Conservation (phyloP, 73 alveolate species). For the Tetrahymena borealis region DNA sequence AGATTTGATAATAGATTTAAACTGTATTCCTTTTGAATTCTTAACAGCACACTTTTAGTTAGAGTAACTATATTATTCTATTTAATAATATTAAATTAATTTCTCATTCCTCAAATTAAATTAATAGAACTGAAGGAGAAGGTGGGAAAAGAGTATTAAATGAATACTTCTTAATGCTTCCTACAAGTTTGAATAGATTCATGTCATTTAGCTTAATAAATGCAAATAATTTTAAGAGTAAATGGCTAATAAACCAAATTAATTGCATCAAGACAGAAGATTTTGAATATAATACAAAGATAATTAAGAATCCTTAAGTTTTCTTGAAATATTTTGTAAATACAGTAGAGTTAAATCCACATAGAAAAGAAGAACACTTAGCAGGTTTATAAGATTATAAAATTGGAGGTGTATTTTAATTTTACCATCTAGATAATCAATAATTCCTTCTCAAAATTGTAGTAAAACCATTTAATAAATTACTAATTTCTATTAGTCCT, state of each 20-base stretch:
- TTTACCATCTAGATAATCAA: not conserved
- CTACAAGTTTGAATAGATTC: not conserved
- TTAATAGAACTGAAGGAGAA: not conserved
- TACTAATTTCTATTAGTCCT: not conserved
- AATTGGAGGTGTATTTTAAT: not conserved
- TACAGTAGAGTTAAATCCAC: not conserved
- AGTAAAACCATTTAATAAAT: not conserved
- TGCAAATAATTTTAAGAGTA: not conserved
- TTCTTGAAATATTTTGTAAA: not conserved
- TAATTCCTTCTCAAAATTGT: not conserved
- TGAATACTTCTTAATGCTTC: not conserved
- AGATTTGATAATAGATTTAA: not conserved
- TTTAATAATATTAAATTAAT: not conserved
- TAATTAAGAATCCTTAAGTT: not conserved
- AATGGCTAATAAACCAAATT: not conserved
- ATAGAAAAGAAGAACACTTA: not conserved
- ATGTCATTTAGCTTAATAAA: not conserved
- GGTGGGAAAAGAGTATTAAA: not conserved
- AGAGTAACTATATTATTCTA: not conserved
- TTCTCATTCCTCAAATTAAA: not conserved
- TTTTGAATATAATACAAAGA: not conserved
- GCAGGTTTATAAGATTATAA: not conserved
- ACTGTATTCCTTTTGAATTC: not conserved
- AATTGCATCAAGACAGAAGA: not conserved
- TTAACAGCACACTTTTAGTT: not conserved